Base-by-base conservation (phyloP, 2,329 filamentous ascomycete genomes). In the Diaporthe capsici region DNA sequence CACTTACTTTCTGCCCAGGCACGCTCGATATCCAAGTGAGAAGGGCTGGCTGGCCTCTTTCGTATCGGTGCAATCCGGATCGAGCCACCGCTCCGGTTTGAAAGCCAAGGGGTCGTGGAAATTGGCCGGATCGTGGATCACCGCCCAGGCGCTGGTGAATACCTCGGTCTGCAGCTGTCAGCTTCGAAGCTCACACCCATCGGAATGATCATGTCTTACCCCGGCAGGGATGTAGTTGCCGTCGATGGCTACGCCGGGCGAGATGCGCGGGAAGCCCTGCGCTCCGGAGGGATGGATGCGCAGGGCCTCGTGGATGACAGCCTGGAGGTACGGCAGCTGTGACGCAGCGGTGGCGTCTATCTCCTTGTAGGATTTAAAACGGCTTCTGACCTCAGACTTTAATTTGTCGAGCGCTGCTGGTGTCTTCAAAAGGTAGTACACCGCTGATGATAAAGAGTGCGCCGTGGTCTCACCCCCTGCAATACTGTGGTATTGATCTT, bases 281-380 rank as follows among this genome's bases (percentile, higher is more conserved):
- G 71, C 31, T 3, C 25, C 57, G 12, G 79, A 76, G 13, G 80
- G 78, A 58, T 68, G 78, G 31, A 80, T 76, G 49, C 80, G 78
- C 37, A 80, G 51, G 13, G 76, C 79, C 58, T 81, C 79, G 7
- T 68, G 61, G 44, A 80, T 68, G 9, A 79, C 76, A 12, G 79
- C 78, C 44, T 77, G 67, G 44, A 78, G 72, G 20, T 75, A 75
- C 1, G 55, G 60, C 13, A 78, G 51, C 12, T 42, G 39, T 10
- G 25, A 31, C 13, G 55, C 47, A 2, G 70, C 31, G 9, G 34
- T 17, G 39, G 39, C 25, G 20, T 44, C 28, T 4, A 72, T 72
- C 25, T 61, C 42, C 25, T 39, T 28, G 13, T 44, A 60, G 5
- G 37, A 37, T 31, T 15, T 4, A 10, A 72, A 72, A 3, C 37